Base-by-base conservation (phyloP, 2,329 filamentous ascomycete species). In the Diaporthe nobilis region DNA sequence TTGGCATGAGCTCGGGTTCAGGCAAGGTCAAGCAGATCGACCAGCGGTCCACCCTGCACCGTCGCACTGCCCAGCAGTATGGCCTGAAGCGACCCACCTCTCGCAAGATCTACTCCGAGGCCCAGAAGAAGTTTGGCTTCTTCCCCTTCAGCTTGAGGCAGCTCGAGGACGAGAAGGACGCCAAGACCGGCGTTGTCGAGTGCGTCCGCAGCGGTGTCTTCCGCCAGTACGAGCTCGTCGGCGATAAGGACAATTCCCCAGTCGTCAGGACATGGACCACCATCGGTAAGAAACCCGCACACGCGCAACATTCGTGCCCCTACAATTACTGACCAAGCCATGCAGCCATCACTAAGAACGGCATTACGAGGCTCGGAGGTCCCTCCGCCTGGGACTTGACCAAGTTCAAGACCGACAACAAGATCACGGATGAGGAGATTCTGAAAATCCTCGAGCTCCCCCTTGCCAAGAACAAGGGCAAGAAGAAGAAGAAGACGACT, bases 101-200 rank as follows among this genome's bases (percentile, higher is more conserved):
- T 71, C 92, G 96, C 84, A 95, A 97, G 86, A 94, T 96, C 68
- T 90, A 98, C 72, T 98, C 96, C 63, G 97, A 98, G 87, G 94
- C 98, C 77, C 93, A 97, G 85, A 97, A 96, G 92, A 98, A 96
- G 88, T 99, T 98, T 83, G 96, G 96, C 79, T 95, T 92, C 78
- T 99, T 99, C 90, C 97, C 97, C 81, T 99, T 99, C 92, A 98
- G 95, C 87, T 90, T 98, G 88, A 92, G 97, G 83, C 97, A 99
- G 88, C 91, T 99, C 78, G 96, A 98, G 78, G 96, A 98, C 82
- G 97, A 99, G 91, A 94, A 96, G 83, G 93, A 96, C 79, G 97
- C 95, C 94, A 98, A 94, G 94, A 97, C 87, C 73, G 97, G 97
- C 82, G 94, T 98, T 75, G 94, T 98, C 76, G 97, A 99, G 88